Conservation (phyloP, 805 yeast species). For the Millerozyma acaciae region DNA sequence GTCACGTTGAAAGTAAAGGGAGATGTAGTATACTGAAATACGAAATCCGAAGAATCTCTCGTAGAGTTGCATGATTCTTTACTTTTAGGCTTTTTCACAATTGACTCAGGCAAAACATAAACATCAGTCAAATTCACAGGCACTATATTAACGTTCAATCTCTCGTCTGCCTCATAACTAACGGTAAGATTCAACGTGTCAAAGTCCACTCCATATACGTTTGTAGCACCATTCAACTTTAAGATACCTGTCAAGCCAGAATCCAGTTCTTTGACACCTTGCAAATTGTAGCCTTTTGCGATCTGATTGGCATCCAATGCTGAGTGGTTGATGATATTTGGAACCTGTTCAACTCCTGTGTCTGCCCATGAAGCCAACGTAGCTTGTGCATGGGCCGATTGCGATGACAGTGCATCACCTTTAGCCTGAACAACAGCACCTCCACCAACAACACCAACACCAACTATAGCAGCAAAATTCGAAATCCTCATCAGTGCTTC, state of each 20-base stretch:
- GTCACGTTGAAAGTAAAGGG: slow-evolving; percentile 15
- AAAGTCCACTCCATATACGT: slow-evolving; percentile 22
- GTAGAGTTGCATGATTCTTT: slow-evolving; percentile 5
- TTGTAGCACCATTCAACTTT: slow-evolving; percentile 14
- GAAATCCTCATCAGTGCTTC: too few species aligned
- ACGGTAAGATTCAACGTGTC: slow-evolving; percentile 17
- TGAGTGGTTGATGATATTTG: slow-evolving; percentile 14
- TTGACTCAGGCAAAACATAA: slow-evolving; percentile 15
- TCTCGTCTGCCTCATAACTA: slow-evolving; percentile 13
- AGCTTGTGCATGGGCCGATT: too few species aligned
- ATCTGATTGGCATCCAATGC: slow-evolving; percentile 19
- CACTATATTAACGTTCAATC: slow-evolving; percentile 18
- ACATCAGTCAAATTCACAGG: slow-evolving; percentile 19
- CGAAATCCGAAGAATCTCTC: slow-evolving; percentile 13
- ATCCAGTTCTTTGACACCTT: slow-evolving; percentile 7
- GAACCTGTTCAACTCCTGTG: slow-evolving; percentile 16
- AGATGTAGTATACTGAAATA: slow-evolving; percentile 10
- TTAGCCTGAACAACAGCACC: too few species aligned
- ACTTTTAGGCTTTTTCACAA: slow-evolving; percentile 14
- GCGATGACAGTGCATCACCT: too few species aligned
- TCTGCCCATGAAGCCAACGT: too few species aligned
- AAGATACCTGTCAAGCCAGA: slow-evolving; percentile 15
- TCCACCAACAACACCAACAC: too few species aligned
- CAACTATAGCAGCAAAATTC: too few species aligned
- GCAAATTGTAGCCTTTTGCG: slow-evolving; percentile 18